Evolutionary conservation across 208 protist genomes (phyloP).

Genomic region (Paratrypanosoma confusum): DNA sequence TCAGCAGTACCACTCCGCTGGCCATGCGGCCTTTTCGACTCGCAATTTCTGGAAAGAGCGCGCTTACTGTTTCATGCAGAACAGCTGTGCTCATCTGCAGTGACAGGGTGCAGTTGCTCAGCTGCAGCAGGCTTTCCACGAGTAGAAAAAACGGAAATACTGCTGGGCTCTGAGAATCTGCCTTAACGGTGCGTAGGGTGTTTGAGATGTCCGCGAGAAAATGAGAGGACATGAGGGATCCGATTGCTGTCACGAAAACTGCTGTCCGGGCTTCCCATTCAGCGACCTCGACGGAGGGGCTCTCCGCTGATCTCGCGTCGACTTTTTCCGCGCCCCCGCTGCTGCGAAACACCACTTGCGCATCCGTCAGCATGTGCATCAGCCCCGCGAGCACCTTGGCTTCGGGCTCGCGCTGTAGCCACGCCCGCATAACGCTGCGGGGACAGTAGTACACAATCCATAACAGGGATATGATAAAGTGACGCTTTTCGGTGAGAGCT

Average conservation of each 20-base stretch:
- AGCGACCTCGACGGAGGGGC: constrained; percentile 5
- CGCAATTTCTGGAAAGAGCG: constrained; percentile 75
- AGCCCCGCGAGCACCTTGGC: constrained; percentile 46
- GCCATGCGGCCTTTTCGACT: constrained; percentile 62
- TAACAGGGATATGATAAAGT: constrained; percentile 39
- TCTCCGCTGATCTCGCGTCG: background rate
- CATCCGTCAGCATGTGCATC: constrained; percentile 55
- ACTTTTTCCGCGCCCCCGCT: constrained; percentile 26
- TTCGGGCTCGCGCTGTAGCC: constrained; percentile 38
- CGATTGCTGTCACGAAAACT: constrained; percentile 63
- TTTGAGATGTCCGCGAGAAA: constrained; percentile 51
- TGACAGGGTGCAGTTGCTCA: constrained; percentile 67
- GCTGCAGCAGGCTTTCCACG: constrained; percentile 60
- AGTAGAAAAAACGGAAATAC: constrained; percentile 80
- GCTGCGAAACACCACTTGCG: constrained; percentile 65
- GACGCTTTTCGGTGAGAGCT: constrained; percentile 42
- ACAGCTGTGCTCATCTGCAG: constrained; percentile 67
- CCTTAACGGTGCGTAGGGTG: constrained; percentile 41
- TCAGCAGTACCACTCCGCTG: constrained; percentile 62
- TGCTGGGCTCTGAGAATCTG: constrained; percentile 24
- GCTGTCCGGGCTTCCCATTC: constrained; percentile 70
- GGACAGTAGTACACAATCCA: constrained; percentile 81
- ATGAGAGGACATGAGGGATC: constrained; percentile 37
- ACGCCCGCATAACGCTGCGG: constrained; percentile 18
- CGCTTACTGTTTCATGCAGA: constrained; percentile 53